phyloP scores from a whole-genome alignment of 164 flowering plant genomes.

The Akebia trifoliata region DNA sequence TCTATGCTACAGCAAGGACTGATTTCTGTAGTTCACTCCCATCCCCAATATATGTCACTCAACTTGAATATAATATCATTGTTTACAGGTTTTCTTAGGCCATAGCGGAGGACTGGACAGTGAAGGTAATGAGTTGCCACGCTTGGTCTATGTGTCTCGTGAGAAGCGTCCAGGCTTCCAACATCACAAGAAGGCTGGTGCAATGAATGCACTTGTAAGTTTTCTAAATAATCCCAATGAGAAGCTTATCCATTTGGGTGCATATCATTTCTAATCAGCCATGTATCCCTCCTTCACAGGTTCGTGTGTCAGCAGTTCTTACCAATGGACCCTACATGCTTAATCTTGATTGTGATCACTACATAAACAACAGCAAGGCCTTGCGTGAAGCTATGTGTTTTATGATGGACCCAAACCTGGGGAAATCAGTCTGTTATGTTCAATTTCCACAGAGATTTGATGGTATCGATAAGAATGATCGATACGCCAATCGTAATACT shows the following conservation, averaged over 20 bases:
- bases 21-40: no score
- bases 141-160: slow-evolving; percentile 91
- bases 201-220: slow-evolving; percentile 90
- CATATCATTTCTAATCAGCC: no score
- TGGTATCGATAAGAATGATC: slow-evolving; percentile 87
- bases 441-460: slow-evolving; percentile 99
- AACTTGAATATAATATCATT: not conserved
- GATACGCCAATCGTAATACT: slow-evolving; percentile 93
- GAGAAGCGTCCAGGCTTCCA: slow-evolving; percentile 94
- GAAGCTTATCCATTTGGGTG: not conserved
- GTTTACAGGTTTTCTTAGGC: slow-evolving; percentile 85
- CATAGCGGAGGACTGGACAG: slow-evolving; percentile 84
- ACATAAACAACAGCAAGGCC: slow-evolving; percentile 97
- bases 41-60: not conserved
- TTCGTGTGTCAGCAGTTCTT: slow-evolving; percentile 90
- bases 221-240: not conserved
- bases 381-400: slow-evolving; percentile 95
- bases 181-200: slow-evolving; percentile 97
- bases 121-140: slow-evolving; percentile 85
- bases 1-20: no score
- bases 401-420: slow-evolving; percentile 96
- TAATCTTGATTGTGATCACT: slow-evolving; percentile 99
- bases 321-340: slow-evolving; percentile 92
- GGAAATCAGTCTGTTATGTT: slow-evolving; percentile 88
- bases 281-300: slow-evolving; percentile 38